Conservation (phyloP, 1,139 yeast genomes). For the Geotrichum klebahnii region DNA sequence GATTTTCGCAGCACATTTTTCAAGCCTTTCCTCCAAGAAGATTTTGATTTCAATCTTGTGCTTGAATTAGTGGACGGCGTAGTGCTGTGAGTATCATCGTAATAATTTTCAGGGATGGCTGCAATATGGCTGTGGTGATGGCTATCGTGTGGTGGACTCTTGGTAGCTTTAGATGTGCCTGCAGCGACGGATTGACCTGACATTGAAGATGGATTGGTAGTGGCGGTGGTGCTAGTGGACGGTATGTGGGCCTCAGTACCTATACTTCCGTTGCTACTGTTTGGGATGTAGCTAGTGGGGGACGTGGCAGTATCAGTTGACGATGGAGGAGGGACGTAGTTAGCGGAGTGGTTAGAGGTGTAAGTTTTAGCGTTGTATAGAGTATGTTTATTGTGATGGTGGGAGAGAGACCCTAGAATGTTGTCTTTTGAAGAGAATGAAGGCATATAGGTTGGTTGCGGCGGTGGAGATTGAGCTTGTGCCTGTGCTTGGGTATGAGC, state of each 20-base stretch:
- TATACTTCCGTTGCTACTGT: background rate
- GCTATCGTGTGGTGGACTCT: too few relatives aligned
- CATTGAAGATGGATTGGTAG: background rate
- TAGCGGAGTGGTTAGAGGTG: too few relatives aligned
- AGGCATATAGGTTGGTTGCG: constrained; percentile 1
- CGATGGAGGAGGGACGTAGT: too few relatives aligned
- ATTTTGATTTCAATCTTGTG: background rate
- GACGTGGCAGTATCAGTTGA: too few relatives aligned
- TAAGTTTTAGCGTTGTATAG: background rate
- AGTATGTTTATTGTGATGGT: constrained; percentile 12
- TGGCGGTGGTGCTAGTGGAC: background rate
- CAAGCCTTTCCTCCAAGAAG: constrained; percentile 3
- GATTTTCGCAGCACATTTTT: background rate
- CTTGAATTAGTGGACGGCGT: background rate
- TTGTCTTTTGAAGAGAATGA: constrained; percentile 7
- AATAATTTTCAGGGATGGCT: background rate
- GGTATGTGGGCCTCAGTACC: background rate
- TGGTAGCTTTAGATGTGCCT: too few relatives aligned
- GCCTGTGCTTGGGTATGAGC: background rate
- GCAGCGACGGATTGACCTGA: background rate
- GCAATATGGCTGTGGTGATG: background rate
- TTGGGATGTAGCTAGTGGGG: background rate
- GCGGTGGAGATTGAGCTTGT: background rate
- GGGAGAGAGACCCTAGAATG: constrained; percentile 15
- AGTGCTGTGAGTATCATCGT: background rate